Evolutionary conservation across 139 green algal genomes (phyloP), one percentile per base, ranked within the genome.

Genomic region (Chlamydomonas urium): DNA sequence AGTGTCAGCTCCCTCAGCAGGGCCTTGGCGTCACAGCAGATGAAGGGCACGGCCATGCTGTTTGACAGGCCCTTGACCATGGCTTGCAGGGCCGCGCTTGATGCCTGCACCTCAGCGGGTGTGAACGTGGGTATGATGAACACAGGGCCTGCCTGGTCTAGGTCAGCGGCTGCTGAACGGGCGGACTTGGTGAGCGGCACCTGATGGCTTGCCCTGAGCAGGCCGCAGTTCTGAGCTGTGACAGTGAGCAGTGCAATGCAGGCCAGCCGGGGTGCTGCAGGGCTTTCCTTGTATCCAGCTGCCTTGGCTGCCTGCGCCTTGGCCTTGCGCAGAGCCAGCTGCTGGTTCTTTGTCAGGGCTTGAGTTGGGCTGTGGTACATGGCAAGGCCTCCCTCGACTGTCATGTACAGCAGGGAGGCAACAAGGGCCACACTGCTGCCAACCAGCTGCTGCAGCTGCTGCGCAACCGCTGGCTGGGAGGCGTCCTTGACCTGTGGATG

Each of bases 301-400:
- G 45, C 38, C 31, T 74, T 74, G 0, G 24, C 56, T 6, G 69
- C 2, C 38, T 69, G 24, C 10, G 48, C 48, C 5, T 59, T 45
- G 32, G 73, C 73, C 32, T 73, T 78, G 0, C 62, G 65, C 21
- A 78, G 65, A 1, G 38, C 8, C 2, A 74, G 65, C 1, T 38
- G 63, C 32, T 78, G 73, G 0, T 50, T 47, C 73, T 63, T 73
- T 50, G 38, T 50, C 23, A 78, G 48, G 24, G 65, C 3, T 63
- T 78, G 60, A 21, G 47, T 14, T 8, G 1, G n/a, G 2, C 48
- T 38, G 42, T 29, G 65, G 29, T 47, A 59, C 1, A 29, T 24
- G 3, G 28, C 29, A 8, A 63, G 6, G 26, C 17, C 10, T 5
- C 53, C 53, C 53, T 63, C 53, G 6, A 6, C 29, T 14, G n/a